Evolutionary conservation across 306 rosid genomes (phyloP).

Genomic region (Sesbania bispinosa): DNA sequence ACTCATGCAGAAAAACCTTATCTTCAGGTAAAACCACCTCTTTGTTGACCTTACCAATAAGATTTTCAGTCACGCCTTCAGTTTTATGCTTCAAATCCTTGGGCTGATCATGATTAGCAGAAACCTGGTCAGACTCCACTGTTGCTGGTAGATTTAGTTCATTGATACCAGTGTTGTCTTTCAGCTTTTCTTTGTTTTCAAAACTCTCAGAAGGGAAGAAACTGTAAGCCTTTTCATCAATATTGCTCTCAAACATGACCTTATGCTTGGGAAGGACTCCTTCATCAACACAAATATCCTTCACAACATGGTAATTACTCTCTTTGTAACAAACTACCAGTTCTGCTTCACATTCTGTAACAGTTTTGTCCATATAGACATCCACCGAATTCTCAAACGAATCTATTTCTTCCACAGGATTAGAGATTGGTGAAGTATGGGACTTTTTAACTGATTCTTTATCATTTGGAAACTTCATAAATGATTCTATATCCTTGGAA

Average conservation of each 20-base stretch:
- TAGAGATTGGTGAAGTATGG: constrained; percentile 9
- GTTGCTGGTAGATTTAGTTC: constrained; percentile 22
- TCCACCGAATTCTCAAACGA: constrained; percentile 32
- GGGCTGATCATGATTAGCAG: constrained; percentile 14
- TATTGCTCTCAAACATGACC: constrained; percentile 38
- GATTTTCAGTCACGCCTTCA: constrained; percentile 15
- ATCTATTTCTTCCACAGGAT: constrained; percentile 25
- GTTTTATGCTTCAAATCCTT: constrained; percentile 31
- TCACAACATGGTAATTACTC: constrained; percentile 48
- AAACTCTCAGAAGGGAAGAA: constrained; percentile 26
- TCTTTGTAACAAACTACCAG: constrained; percentile 55
- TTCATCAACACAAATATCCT: constrained; percentile 83
- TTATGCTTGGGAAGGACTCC: constrained; percentile 52
- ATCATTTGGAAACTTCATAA: constrained; percentile 28
- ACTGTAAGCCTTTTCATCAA: constrained; percentile 37
- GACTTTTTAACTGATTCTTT: constrained; percentile 27
- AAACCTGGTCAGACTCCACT: constrained; percentile 34
- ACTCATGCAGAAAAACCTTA: constrained; percentile 19
- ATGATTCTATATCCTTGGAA: constrained; percentile 32
- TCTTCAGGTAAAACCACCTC: constrained; percentile 18
- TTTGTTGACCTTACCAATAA: constrained; percentile 24
- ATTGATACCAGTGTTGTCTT: constrained; percentile 30
- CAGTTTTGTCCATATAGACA: constrained; percentile 50
- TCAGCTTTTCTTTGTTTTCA: constrained; percentile 13
- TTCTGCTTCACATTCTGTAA: constrained; percentile 62